Percentiles rank a stretch among this genome's conserved stretches.
Evolutionary conservation across 2,329 filamentous ascomycete genomes (phyloP).

Genomic region (Tricladium varicosporioides): DNA sequence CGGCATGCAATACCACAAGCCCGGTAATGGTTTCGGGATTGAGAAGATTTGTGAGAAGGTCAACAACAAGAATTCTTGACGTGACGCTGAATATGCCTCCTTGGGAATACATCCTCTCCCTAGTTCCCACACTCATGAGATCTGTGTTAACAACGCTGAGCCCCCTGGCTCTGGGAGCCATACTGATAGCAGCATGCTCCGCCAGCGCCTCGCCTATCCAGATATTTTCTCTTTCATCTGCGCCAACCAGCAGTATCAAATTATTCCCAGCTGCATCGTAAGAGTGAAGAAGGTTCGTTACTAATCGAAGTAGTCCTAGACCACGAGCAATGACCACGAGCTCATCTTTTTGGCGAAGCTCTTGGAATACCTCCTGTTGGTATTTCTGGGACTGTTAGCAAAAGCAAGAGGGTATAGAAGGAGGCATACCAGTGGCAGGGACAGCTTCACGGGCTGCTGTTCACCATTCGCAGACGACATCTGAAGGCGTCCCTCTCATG

Average conservation of each 20-base stretch:
- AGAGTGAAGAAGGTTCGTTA: slow-evolving; percentile 94
- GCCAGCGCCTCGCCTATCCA: slow-evolving; percentile 97
- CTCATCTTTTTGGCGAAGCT: slow-evolving; percentile 87
- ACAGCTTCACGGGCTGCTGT: slow-evolving; percentile 74
- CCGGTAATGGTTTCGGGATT: slow-evolving; percentile 84
- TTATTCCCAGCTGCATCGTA: slow-evolving; percentile 97
- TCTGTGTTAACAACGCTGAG: slow-evolving; percentile 94
- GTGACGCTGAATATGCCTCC: slow-evolving; percentile 96
- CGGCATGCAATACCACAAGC: slow-evolving; percentile 82
- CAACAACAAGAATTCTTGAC: slow-evolving; percentile 90
- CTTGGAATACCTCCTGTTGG: slow-evolving; percentile 92
- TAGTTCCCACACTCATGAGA: slow-evolving; percentile 77
- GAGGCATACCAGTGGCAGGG: slow-evolving; percentile 63
- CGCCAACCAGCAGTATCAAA: slow-evolving; percentile 82
- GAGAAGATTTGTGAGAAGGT: slow-evolving; percentile 81
- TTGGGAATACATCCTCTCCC: slow-evolving; percentile 87
- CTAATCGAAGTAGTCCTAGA: slow-evolving; percentile 84
- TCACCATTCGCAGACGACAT: slow-evolving; percentile 41
- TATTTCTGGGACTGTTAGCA: slow-evolving; percentile 59
- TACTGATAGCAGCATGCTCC: slow-evolving; percentile 90
- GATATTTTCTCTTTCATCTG: slow-evolving; percentile 88
- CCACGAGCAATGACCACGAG: slow-evolving; percentile 89
- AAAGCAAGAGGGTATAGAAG: background rate
- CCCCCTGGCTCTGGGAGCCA: slow-evolving; percentile 76
- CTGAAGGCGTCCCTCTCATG: slow-evolving; percentile 24